Evolutionary conservation across 2,329 filamentous ascomycete species (phyloP).

Genomic region (Sporothrix globosa): DNA sequence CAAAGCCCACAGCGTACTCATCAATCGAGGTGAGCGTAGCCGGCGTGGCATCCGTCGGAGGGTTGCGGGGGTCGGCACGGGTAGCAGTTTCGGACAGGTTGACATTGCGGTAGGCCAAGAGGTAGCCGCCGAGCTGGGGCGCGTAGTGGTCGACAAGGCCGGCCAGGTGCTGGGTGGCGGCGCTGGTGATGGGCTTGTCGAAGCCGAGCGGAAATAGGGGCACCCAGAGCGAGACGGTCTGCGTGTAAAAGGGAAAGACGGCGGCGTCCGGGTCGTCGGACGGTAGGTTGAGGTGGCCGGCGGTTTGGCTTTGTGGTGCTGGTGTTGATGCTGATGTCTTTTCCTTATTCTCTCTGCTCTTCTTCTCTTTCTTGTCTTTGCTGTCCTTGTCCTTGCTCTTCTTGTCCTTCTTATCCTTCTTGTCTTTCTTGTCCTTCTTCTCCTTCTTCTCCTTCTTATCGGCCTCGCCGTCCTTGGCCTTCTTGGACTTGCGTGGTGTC

Average conservation of each 20-base stretch:
- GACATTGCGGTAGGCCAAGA: constrained; percentile 73
- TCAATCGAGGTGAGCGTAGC: constrained; percentile 59
- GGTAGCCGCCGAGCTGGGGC: constrained; percentile 70
- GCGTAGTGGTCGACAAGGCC: constrained; percentile 78
- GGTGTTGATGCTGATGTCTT: not conserved
- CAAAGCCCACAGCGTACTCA: constrained; percentile 84
- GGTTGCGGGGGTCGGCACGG: constrained; percentile 48
- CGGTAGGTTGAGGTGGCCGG: not conserved
- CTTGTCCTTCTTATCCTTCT: constrained; percentile 28
- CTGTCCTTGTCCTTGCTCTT: constrained; percentile 22
- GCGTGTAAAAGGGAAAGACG: constrained; percentile 72
- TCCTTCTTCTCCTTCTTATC: constrained; percentile 22
- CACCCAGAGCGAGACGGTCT: constrained; percentile 80
- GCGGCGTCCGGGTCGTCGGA: constrained; percentile 6
- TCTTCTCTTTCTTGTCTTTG: not conserved
- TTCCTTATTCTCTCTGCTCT: not conserved
- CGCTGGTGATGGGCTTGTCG: constrained; percentile 68
- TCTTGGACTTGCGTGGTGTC: constrained; percentile 32
- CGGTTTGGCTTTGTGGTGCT: not conserved
- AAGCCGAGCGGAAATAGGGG: constrained; percentile 73
- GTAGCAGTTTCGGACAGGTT: constrained; percentile 64
- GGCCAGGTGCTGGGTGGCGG: constrained; percentile 73
- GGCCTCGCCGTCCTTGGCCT: constrained; percentile 30
- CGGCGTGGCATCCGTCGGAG: constrained; percentile 53
- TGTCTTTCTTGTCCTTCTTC: constrained; percentile 25